phyloP scores from a whole-genome alignment of 305 asterid species.

The Rubia tinctorum region DNA sequence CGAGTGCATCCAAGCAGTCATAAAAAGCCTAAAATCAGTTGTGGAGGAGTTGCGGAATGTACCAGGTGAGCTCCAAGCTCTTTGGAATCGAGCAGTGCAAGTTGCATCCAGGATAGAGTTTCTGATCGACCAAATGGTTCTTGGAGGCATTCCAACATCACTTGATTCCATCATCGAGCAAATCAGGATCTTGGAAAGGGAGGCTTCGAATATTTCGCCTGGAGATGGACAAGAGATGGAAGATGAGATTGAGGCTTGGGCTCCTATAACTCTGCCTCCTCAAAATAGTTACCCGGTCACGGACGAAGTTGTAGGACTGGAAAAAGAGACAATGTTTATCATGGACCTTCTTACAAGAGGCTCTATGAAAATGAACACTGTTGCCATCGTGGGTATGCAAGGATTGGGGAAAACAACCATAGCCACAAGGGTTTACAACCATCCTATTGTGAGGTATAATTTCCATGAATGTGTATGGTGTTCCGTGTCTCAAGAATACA shows the following conservation, averaged over 20 bases:
- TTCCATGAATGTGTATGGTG: background rate
- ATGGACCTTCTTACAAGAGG: background rate
- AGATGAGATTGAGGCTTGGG: background rate
- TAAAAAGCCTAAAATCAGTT: background rate
- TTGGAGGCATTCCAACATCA: background rate
- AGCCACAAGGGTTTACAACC: background rate
- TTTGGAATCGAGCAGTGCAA: background rate
- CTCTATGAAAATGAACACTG: background rate
- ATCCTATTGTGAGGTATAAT: background rate
- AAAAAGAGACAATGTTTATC: background rate
- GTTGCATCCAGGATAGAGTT: background rate
- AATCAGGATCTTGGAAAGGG: background rate
- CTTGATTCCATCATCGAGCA: background rate
- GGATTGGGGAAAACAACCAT: constrained; percentile 1
- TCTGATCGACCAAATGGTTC: background rate
- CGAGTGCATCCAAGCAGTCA: background rate
- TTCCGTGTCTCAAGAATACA: background rate
- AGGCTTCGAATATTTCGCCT: background rate
- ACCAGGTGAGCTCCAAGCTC: background rate
- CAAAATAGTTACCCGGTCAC: background rate
- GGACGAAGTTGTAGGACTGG: background rate
- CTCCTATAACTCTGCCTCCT: background rate
- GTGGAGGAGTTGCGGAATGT: background rate
- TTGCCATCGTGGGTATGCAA: constrained; percentile 5
- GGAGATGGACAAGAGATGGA: background rate